Conservation (phyloP, 257 asterid genomes). For the Oldenlandia corymbosa region DNA sequence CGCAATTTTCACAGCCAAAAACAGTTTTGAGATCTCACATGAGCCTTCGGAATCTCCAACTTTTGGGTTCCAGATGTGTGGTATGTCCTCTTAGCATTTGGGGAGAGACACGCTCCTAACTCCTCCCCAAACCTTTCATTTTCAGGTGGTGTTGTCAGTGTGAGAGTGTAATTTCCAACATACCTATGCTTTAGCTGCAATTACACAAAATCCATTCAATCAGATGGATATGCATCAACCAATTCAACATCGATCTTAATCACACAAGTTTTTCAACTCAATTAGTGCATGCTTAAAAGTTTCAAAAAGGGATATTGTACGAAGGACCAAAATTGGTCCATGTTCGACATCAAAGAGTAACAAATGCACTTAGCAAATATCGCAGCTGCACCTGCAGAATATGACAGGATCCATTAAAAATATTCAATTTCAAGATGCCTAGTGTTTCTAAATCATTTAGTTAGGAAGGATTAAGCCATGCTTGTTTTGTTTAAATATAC, state of each 20-base stretch:
- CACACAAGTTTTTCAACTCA: no score
- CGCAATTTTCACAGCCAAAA: conserved; percentile 26
- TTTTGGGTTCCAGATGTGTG: conserved; percentile 37
- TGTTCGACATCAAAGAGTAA: background rate
- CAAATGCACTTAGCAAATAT: no score
- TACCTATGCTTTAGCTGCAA: conserved; percentile 37
- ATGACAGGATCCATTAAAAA: no score
- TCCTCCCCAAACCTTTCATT: conserved; percentile 21
- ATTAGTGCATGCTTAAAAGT: no score
- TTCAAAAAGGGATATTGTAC: background rate
- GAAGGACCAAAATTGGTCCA: background rate
- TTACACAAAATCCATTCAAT: background rate
- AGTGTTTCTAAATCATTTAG: no score
- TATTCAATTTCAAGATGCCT: no score
- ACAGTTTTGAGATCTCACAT: conserved; percentile 31
- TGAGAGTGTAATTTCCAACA: conserved; percentile 35
- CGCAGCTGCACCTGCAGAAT: no score
- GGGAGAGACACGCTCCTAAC: conserved; percentile 17
- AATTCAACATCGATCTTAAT: background rate
- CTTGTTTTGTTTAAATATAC: no score
- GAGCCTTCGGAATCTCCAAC: conserved; percentile 32
- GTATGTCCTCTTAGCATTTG: conserved; percentile 26
- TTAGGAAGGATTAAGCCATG: no score
- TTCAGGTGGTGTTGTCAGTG: conserved; percentile 28
- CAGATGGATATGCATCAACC: background rate